phyloP scores from a whole-genome alignment of 805 yeast species.

The Clavispora santaluciae region DNA sequence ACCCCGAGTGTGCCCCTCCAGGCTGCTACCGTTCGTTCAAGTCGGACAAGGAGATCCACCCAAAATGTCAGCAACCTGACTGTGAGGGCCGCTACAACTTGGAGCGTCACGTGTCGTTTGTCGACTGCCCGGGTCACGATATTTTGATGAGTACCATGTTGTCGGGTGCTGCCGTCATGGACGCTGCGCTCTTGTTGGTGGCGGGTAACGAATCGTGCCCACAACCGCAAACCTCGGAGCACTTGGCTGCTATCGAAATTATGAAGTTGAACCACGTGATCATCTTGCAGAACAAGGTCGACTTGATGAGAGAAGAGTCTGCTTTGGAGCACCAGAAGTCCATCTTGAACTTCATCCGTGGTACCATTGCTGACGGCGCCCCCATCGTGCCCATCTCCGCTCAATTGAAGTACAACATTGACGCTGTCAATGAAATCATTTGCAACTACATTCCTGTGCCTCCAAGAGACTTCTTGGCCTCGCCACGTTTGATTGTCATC shows the following conservation, averaged over 20 bases:
- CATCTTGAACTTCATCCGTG: constrained; percentile 86
- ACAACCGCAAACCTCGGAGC: constrained; percentile 99
- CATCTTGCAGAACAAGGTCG: constrained; percentile 96
- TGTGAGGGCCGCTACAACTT: constrained; percentile 85
- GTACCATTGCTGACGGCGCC: constrained; percentile 98
- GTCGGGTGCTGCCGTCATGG: constrained; percentile 99
- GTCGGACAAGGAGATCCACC: constrained; percentile 90
- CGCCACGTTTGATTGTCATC: constrained; percentile 93
- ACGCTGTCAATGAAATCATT: constrained; percentile 95
- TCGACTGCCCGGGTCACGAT: constrained; percentile 99
- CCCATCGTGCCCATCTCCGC: constrained; percentile 99
- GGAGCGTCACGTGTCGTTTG: constrained; percentile 95
- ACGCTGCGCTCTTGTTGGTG: constrained; percentile 91
- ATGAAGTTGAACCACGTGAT: constrained; percentile 97
- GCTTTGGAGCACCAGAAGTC: constrained; percentile 95
- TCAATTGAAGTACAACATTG: constrained; percentile 96
- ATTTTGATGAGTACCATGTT: constrained; percentile 99
- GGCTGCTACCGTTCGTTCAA: constrained; percentile 93
- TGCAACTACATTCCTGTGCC: constrained; percentile 96
- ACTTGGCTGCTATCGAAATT: constrained; percentile 98
- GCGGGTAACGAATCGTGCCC: constrained; percentile 99
- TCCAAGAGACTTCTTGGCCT: constrained; percentile 86
- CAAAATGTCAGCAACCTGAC: constrained; percentile 84
- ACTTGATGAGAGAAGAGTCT: constrained; percentile 94
- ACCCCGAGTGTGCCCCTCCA: constrained; percentile 83